Percentiles rank a stretch among this genome's conserved stretches.
phyloP scores from a whole-genome alignment of 2,329 filamentous ascomycete genomes.

The Colletotrichum zoysiae region DNA sequence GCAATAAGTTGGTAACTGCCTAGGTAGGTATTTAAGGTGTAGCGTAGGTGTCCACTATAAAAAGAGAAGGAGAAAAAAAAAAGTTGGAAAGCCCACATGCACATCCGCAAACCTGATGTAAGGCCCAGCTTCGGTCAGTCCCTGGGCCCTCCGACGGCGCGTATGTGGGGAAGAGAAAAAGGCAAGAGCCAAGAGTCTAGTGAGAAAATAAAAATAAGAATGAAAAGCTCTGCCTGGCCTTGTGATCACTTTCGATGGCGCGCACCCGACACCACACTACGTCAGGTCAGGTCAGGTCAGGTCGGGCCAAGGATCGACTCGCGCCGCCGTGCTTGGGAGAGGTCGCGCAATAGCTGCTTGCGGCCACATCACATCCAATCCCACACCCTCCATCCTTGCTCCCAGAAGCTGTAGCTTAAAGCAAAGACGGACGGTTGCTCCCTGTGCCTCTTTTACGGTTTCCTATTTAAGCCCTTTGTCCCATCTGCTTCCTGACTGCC shows the following conservation, averaged over 20 bases:
- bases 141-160: slow-evolving; percentile 9
- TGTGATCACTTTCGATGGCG: slow-evolving; percentile 42
- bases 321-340: slow-evolving; percentile 36
- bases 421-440: slow-evolving; percentile 19
- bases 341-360: slow-evolving; percentile 38
- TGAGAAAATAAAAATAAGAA: slow-evolving; percentile 11
- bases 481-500: slow-evolving; percentile 1
- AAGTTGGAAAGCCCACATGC: slow-evolving; percentile 19
- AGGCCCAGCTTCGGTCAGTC: slow-evolving; percentile 8
- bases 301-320: slow-evolving; percentile 36
- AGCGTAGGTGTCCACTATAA: neutral
- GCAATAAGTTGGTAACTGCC: neutral
- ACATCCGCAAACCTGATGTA: neutral
- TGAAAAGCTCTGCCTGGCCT: slow-evolving; percentile 38
- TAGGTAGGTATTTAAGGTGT: neutral
- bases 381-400: slow-evolving; percentile 11
- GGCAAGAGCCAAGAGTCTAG: slow-evolving; percentile 11
- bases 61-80: neutral
- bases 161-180: slow-evolving; percentile 31
- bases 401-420: slow-evolving; percentile 21
- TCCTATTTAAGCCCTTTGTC: slow-evolving; percentile 39
- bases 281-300: slow-evolving; percentile 16
- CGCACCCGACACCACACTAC: slow-evolving; percentile 27
- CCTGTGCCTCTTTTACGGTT: slow-evolving; percentile 8
- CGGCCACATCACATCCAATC: slow-evolving; percentile 22